A percentile compares a stretch with the other conserved stretches of the same genome.
Conservation (phyloP, 2,329 filamentous ascomycete genomes). For the Onygena corvina region DNA sequence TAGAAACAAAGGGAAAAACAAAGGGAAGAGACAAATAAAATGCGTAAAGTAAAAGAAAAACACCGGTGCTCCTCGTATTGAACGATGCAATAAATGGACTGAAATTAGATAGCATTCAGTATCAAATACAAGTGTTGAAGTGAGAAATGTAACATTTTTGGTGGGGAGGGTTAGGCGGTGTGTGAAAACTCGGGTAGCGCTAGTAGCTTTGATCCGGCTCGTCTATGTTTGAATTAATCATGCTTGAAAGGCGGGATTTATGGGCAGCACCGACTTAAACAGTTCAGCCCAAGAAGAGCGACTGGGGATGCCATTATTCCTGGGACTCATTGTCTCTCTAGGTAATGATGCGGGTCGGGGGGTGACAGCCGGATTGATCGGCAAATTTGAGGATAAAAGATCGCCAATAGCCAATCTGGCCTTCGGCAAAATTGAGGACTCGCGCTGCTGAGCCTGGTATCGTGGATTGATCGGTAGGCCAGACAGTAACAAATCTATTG, state of each 20-base stretch:
- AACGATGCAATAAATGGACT: conserved; percentile 7
- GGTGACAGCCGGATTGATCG: conserved; percentile 8
- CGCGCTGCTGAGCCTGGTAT: not conserved
- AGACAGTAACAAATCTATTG: conserved; percentile 8
- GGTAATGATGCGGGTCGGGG: not conserved
- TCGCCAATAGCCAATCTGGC: not conserved
- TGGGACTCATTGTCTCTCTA: not conserved
- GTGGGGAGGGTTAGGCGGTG: not conserved
- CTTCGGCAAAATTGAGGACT: not conserved
- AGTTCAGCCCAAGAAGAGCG: not conserved
- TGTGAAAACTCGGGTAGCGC: not conserved
- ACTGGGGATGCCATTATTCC: not conserved
- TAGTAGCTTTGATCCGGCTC: not conserved
- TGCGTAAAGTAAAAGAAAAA: conserved; percentile 3
- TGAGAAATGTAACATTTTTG: conserved; percentile 7
- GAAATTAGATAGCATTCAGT: conserved; percentile 5
- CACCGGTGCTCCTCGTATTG: conserved; percentile 4
- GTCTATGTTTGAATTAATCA: conserved; percentile 6
- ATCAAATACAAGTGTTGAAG: conserved; percentile 7
- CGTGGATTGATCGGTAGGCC: conserved; percentile 10
- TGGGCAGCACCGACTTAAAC: conserved; percentile 8
- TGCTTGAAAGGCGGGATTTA: conserved; percentile 9
- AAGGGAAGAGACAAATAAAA: conserved; percentile 1
- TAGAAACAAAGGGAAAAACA: conserved; percentile 5
- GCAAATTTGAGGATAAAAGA: conserved; percentile 9